Evolutionary conservation across 129 eudicot species (phyloP).

Genomic region (Heracleum sosnowskyi): DNA sequence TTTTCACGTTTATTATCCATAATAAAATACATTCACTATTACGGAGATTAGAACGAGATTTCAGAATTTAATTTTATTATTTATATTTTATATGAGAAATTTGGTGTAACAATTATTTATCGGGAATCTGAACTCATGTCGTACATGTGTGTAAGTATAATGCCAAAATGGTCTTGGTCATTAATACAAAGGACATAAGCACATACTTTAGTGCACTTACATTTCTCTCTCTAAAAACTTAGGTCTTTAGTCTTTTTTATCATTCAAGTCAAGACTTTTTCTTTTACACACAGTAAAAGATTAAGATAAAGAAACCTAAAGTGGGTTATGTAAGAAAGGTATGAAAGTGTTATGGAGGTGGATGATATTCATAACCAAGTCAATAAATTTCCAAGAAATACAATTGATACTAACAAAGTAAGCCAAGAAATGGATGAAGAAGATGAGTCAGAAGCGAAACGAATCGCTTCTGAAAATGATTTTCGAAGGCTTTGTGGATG

Average conservation of each 20-base stretch:
- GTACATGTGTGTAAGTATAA: no score
- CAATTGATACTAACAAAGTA: slow-evolving; percentile 23
- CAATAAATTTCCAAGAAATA: slow-evolving; percentile 47
- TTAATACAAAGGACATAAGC: slow-evolving; percentile 48
- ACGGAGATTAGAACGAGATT: no score
- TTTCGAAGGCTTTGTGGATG: slow-evolving; percentile 47
- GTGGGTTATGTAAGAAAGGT: slow-evolving; percentile 27
- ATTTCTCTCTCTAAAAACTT: slow-evolving; percentile 15
- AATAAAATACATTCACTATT: no score
- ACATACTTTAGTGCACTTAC: slow-evolving; percentile 15
- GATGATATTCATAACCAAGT: slow-evolving; percentile 39
- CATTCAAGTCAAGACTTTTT: slow-evolving; percentile 14
- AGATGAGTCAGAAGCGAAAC: slow-evolving; percentile 17
- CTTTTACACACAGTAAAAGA: slow-evolving; percentile 6
- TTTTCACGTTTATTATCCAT: no score
- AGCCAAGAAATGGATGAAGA: slow-evolving; percentile 23
- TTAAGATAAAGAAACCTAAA: slow-evolving; percentile 18
- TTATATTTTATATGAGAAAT: no score
- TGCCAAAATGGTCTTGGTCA: slow-evolving; percentile 42
- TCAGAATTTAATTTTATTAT: no score
- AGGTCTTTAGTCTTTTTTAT: slow-evolving; percentile 1
- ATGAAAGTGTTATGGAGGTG: slow-evolving; percentile 75
- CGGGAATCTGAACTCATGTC: neutral
- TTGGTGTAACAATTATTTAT: neutral
- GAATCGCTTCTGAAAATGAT: slow-evolving; percentile 17